These are phyloP conservation scores for Cordyceps javanica DNA, from an alignment of 2,329 filamentous ascomycete species.

Conservation along the genomic window DNA sequence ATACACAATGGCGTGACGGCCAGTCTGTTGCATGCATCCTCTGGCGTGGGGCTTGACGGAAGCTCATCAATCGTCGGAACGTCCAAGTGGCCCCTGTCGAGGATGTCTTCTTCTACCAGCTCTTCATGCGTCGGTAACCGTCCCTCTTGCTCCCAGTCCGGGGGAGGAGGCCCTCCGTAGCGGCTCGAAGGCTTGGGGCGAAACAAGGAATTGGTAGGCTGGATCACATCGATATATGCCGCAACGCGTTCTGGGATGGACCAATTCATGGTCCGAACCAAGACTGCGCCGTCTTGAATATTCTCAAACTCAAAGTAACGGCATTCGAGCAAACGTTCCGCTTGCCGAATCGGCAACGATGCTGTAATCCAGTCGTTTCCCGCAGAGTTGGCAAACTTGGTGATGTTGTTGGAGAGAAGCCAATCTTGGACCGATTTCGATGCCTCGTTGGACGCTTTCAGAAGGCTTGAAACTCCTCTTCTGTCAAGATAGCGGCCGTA, in stretches of 20 bases:
- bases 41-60: background rate
- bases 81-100: constrained; percentile 8
- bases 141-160: constrained; percentile 6
- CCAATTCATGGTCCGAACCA: constrained; percentile 7
- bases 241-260: background rate
- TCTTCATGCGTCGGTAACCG: constrained; percentile 5
- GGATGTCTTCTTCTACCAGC: constrained; percentile 2
- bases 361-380: constrained; percentile 2
- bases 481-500: background rate
- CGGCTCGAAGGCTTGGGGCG: background rate
- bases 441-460: background rate
- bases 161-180: constrained; percentile 9
- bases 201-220: constrained; percentile 9
- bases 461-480: background rate
- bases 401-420: background rate
- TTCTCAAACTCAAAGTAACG: constrained; percentile 10
- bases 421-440: background rate
- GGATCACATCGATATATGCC: background rate
- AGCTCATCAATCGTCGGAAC: constrained; percentile 4
- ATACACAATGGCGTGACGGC: constrained; percentile 11
- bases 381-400: background rate
- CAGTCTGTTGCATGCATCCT: constrained; percentile 10
- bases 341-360: background rate
- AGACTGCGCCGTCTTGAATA: background rate
- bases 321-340: constrained; percentile 2